Conservation (phyloP, 1,284 basidiomycete genomes). For the Marasmius tenuissimus region DNA sequence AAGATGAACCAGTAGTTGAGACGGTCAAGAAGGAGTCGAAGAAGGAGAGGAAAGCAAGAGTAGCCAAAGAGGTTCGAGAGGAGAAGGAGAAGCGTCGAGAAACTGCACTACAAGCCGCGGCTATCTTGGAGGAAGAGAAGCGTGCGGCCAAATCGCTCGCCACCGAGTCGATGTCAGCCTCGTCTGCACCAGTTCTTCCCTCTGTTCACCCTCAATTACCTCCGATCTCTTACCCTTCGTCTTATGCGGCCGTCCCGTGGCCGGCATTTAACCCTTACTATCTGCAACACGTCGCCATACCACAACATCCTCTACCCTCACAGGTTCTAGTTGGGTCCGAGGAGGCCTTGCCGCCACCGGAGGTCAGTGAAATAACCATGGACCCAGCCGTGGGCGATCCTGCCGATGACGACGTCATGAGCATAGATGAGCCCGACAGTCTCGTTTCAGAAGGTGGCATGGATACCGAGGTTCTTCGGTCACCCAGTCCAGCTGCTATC, state of each 20-base stretch:
- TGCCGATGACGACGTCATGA: not conserved
- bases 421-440: not conserved
- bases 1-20: constrained; percentile 18
- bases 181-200: not conserved
- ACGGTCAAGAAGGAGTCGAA: constrained; percentile 35
- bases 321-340: not conserved
- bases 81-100: constrained; percentile 29
- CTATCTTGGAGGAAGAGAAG: constrained; percentile 11
- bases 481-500: no score
- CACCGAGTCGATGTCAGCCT: not conserved
- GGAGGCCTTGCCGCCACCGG: not conserved
- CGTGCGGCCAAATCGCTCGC: not conserved
- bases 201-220: not conserved
- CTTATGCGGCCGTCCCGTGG: not conserved
- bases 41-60: constrained; percentile 37
- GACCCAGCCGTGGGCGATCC: not conserved
- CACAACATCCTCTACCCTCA: not conserved
- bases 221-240: not conserved
- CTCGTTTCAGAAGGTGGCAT: no score
- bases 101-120: not conserved
- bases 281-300: not conserved
- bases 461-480: no score
- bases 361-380: no score
- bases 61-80: constrained; percentile 27
- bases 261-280: not conserved